phyloP scores from a whole-genome alignment of 768 basidiomycete species.

The Pleurotus sapidus region DNA sequence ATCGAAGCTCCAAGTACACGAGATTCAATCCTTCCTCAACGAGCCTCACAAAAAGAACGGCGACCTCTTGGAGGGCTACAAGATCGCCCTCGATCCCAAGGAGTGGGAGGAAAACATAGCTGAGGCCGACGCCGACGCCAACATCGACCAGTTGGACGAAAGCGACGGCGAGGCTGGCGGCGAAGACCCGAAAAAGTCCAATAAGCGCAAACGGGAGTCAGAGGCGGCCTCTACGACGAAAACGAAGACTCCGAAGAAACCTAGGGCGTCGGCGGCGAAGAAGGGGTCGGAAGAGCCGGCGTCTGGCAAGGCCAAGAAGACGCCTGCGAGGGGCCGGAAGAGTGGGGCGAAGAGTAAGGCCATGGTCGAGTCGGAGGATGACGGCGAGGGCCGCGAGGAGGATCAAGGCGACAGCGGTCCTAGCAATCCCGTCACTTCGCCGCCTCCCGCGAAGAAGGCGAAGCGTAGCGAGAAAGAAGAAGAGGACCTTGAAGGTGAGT shows the following conservation, averaged over 20 bases:
- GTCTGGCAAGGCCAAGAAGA: conserved; percentile 37
- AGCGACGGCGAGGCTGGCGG: conserved; percentile 51
- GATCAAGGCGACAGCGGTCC: conserved; percentile 46
- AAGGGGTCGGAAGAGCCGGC: conserved; percentile 12
- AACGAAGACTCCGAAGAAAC: conserved; percentile 48
- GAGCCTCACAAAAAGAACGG: conserved; percentile 75
- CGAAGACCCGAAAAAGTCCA: conserved; percentile 35
- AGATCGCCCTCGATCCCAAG: conserved; percentile 61
- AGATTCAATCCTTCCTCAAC: conserved; percentile 81
- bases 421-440: conserved; percentile 49
- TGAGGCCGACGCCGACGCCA: conserved; percentile 52
- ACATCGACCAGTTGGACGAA: conserved; percentile 63
- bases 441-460: conserved; percentile 64
- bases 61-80: conserved; percentile 76
- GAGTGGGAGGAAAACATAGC: conserved; percentile 44
- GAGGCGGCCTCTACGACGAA: conserved; percentile 16
- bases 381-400: conserved; percentile 48
- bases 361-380: conserved; percentile 67
- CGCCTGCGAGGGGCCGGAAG: conserved; percentile 38
- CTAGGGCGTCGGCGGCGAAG: conserved; percentile 18
- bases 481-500: conserved; percentile 58
- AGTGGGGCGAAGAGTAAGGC: conserved; percentile 56
- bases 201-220: conserved; percentile 30
- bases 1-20: conserved; percentile 68
- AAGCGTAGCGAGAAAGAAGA: conserved; percentile 58